Conservation (phyloP, 2,329 filamentous ascomycete genomes). For the Phyllosticta citribraziliensis region DNA sequence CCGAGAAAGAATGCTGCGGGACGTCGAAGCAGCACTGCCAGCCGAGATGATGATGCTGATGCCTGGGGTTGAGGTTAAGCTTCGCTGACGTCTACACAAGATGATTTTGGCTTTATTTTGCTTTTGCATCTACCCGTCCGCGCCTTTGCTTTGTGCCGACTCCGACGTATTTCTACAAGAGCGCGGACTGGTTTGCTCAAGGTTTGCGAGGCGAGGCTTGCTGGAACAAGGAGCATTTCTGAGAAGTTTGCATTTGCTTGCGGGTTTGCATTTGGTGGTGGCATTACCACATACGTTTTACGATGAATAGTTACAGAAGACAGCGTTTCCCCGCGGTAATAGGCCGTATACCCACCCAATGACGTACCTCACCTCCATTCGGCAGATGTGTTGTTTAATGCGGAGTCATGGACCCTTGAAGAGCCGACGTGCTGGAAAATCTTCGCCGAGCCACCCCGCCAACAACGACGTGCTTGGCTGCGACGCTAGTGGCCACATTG, state of each 20-base stretch:
- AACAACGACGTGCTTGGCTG: not conserved
- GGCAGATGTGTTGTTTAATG: not conserved
- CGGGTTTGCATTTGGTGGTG: not conserved
- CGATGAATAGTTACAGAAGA: not conserved
- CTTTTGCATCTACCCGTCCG: not conserved
- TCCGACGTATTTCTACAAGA: not conserved
- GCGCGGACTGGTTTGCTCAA: not conserved
- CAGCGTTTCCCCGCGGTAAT: not conserved
- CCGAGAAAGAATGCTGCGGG: not conserved
- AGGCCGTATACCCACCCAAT: not conserved
- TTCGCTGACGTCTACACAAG: not conserved
- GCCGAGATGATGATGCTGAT: constrained; percentile 1
- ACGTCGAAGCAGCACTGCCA: not conserved
- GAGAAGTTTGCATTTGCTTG: not conserved
- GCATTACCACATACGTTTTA: not conserved
- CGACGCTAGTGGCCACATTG: not conserved
- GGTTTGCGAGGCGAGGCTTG: not conserved
- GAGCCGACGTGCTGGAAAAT: not conserved
- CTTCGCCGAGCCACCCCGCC: not conserved
- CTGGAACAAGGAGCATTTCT: not conserved
- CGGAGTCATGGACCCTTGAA: not conserved
- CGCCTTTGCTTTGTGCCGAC: not conserved
- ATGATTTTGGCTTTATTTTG: not conserved
- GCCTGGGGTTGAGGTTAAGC: not conserved
- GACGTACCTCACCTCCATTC: not conserved